These are phyloP conservation scores for Scleromitrula shiraiana DNA, from an alignment of 2,329 filamentous ascomycete species.

Conservation along the genomic window DNA sequence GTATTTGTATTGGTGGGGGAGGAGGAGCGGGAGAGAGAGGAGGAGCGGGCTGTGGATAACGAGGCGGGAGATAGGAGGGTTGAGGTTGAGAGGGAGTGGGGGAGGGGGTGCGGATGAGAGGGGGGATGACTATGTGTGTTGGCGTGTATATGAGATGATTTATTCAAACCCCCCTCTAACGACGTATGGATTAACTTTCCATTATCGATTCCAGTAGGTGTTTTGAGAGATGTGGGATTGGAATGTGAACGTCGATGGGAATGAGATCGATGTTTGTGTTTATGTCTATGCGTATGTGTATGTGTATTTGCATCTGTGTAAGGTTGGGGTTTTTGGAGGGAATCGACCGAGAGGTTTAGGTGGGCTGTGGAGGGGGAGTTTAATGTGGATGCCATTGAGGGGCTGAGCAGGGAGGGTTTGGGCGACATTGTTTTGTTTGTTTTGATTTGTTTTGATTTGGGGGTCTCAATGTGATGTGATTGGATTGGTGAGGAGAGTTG, in stretches of 20 bases:
- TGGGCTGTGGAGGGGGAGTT: not conserved
- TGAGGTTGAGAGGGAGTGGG: too few species aligned
- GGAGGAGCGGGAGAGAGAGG: not conserved
- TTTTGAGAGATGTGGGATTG: not conserved
- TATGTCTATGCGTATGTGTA: not conserved
- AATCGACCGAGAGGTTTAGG: not conserved
- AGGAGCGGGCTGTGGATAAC: not conserved
- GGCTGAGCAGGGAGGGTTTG: not conserved
- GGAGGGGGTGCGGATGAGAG: not conserved
- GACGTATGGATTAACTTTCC: too few species aligned
- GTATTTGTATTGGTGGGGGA: too few species aligned
- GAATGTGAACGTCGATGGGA: not conserved
- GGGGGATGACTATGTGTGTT: too few species aligned
- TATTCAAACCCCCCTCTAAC: too few species aligned
- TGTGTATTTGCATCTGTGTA: not conserved
- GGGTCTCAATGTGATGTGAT: not conserved
- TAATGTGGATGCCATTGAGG: conserved; percentile 1
- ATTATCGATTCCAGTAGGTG: not conserved
- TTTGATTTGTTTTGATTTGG: not conserved
- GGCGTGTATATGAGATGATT: too few species aligned
- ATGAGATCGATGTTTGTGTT: not conserved
- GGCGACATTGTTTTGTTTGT: not conserved
- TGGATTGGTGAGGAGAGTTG: conserved; percentile 1
- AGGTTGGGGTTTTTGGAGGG: not conserved
- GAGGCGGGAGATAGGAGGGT: too few species aligned